phyloP scores from a whole-genome alignment of 768 basidiomycete genomes.

The Trametes maxima region DNA sequence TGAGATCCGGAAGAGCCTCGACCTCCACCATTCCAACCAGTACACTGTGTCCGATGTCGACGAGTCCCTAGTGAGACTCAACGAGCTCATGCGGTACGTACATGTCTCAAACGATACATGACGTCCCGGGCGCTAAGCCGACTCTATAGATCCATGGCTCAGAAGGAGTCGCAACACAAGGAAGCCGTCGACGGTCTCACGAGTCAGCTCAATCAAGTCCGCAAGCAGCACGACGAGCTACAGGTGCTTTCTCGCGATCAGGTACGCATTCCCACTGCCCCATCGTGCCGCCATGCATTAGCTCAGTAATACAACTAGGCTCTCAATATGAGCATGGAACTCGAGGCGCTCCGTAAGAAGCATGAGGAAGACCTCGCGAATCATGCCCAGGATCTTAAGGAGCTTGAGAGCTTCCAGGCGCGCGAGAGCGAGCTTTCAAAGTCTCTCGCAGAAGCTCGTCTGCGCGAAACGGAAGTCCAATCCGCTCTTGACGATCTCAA shows the following conservation, averaged over 20 bases:
- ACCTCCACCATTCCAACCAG: constrained; percentile 40
- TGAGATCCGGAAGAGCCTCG: constrained; percentile 69
- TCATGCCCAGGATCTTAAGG: constrained; percentile 26
- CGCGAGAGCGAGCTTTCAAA: constrained; percentile 57
- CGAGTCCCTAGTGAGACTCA: constrained; percentile 77
- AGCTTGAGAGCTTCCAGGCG: constrained; percentile 55
- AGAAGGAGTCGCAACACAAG: constrained; percentile 90
- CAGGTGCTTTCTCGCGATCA: constrained; percentile 83
- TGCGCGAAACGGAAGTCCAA: constrained; percentile 59
- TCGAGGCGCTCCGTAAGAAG: constrained; percentile 70
- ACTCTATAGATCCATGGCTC: constrained; percentile 84
- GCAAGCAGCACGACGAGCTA: constrained; percentile 81
- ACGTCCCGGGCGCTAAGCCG: not conserved
- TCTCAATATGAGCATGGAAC: constrained; percentile 85
- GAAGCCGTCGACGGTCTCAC: constrained; percentile 77
- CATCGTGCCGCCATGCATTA: not conserved
- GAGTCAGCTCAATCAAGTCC: constrained; percentile 64
- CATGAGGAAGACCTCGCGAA: constrained; percentile 52
- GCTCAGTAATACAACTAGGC: constrained; percentile 45
- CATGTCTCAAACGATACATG: not conserved
- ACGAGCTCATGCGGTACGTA: constrained; percentile 90
- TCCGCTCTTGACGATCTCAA: constrained; percentile 57
- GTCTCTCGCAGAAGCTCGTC: constrained; percentile 51
- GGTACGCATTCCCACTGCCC: constrained; percentile 44
- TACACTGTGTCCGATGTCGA: constrained; percentile 48